Base-by-base conservation (phyloP, 225 moss, liverwort and hornwort genomes). In the Ulota crispa region DNA sequence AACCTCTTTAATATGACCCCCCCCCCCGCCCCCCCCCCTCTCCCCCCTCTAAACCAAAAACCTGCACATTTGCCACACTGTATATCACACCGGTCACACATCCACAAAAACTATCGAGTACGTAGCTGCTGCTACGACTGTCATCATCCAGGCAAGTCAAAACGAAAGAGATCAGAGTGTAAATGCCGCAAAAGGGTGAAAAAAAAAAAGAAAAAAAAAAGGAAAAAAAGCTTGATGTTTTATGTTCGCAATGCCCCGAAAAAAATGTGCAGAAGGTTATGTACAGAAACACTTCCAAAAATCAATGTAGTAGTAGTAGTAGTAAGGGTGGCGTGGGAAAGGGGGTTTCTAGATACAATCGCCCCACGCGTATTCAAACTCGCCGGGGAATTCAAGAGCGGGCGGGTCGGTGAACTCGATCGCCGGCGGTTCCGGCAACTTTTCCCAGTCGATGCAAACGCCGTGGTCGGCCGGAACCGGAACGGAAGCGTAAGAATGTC, bases 341-440 rank as follows among this genome's bases (percentile, higher is more conserved):
- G 16, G 16, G 18, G 50, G 18, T 50, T 50, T 53, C 77, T 83
- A 83, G 21, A 84, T 74, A 47, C 74, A 86, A 7, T 86, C 80
- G 10, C 75, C 78, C 86, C 88, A 91, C 24, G 50, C 43, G 12
- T 76, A 77, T 28, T 84, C 90, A 37, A 90, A 87, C 28, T 88
- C 83, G 13, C 59, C 86, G 0, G 80, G 53, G 52, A 89, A 82
- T 26, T 88, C 88, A 8, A 88, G 73, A 55, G 78, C 53, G 0
- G 83, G 73, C 2, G 86, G 80, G 12, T 86, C 86, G 16, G 72
- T 72, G 4, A 88, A 85, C 69, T 90, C 89, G 3, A 90, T 83
- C 2, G 83, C 73, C 4, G 84, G 86, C 31, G 90, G 88, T 28
- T 91, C 90, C 4, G 88, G 88, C 8, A 91, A 54, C 80, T 91